Base-by-base conservation (phyloP, 805 yeast genomes). In the Yarrowia keelungensis region DNA sequence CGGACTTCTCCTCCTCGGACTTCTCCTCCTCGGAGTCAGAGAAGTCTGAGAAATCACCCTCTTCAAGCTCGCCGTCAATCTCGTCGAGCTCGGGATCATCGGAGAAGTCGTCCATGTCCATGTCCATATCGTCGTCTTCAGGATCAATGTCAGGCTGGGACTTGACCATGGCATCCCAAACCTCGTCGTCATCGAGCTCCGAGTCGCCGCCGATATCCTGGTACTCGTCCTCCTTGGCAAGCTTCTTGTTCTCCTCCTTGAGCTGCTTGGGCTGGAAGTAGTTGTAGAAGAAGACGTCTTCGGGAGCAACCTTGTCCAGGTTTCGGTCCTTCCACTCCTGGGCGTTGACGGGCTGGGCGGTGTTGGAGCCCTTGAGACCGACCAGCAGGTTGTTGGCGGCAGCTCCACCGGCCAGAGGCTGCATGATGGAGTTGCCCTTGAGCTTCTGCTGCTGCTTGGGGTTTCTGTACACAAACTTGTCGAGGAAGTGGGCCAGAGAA, bases 361-460 rank as follows among this genome's bases (percentile, higher is more conserved):
- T 77, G 35, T 47, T 56, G 12, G 51, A 54, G 16, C 69, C 62
- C n/a, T 68, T 59, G n/a, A 56, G 54, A 26, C 69, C 67, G 15
- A 69, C 69, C 16, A 72, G 41, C 32, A 67, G 67, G 22, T 69
- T 73, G 14, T 91, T 85, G n/a, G 91, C 86, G 0, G 71, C 76
- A 22, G 67, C 67, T 62, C 76, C 75, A 71, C 97, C 98, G 54
- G 96, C 92, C 72, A 95, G 82, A 64, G 99, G 98, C 82, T 95
- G 99, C 98, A 95, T 95, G 76, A 95, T 93, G 53, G 98, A 92
- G 4, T 89, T 82, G 75, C 98, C 98, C 76, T 90, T 88, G n/a
- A 88, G 80, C 42, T 81, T 77, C 19, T 87, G 82, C 78, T 89
- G 90, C 74, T 87, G 89, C 80, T 91, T 92, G 59, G 97, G 91